Conservation (phyloP, 305 asterid genomes). For the Caryopteris hybrid region DNA sequence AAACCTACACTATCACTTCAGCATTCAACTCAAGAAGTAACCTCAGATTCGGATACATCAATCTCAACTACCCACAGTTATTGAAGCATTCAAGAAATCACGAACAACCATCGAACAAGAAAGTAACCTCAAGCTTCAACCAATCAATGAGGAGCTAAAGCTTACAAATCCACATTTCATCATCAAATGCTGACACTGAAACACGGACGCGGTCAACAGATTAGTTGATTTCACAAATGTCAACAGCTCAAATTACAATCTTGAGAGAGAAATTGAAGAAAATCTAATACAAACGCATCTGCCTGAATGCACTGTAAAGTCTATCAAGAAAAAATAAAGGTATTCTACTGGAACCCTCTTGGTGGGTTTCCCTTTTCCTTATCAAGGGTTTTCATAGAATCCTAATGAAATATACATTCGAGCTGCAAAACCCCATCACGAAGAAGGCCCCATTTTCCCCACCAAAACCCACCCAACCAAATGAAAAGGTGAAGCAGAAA, state of each 20-base stretch:
- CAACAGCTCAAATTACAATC: not conserved
- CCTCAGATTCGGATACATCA: not conserved
- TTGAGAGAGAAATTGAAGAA: not conserved
- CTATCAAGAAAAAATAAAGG: slow-evolving; percentile 10
- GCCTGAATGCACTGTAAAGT: not conserved
- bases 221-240: slow-evolving; percentile 1
- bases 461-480: slow-evolving; percentile 23
- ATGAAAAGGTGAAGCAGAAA: not conserved
- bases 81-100: slow-evolving; percentile 9
- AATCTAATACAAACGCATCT: slow-evolving; percentile 4
- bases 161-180: not conserved
- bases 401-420: slow-evolving; percentile 4
- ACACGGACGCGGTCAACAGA: slow-evolving; percentile 6
- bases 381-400: not conserved
- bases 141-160: slow-evolving; percentile 3
- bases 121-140: not conserved
- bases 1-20: not conserved
- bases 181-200: slow-evolving; percentile 8
- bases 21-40: slow-evolving; percentile 4
- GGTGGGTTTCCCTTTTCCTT: no score
- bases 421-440: slow-evolving; percentile 1
- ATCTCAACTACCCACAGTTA: not conserved
- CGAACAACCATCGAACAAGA: not conserved
- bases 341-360: not conserved
- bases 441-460: slow-evolving; percentile 23